phyloP scores from a whole-genome alignment of 331 rosid genomes.

The Prunus yedoensis region DNA sequence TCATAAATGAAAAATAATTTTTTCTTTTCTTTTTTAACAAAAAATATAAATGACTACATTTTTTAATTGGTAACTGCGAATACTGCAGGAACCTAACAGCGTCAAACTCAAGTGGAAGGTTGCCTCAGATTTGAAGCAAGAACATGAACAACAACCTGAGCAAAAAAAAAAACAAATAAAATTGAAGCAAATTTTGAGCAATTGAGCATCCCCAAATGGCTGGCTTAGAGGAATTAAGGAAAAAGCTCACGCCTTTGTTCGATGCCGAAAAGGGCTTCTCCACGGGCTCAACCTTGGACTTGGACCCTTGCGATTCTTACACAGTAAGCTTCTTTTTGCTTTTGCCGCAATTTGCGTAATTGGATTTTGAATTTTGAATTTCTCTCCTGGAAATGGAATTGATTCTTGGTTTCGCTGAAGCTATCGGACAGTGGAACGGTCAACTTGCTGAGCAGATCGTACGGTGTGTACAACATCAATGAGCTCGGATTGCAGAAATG shows the following conservation, averaged over 20 bases:
- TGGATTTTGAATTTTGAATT: background rate
- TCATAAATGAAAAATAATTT: no score
- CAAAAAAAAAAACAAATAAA: background rate
- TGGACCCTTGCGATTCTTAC: constrained; percentile 81
- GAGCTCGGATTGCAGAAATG: constrained; percentile 94
- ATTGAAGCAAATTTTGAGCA: background rate
- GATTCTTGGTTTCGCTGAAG: constrained; percentile 36
- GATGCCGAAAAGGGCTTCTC: constrained; percentile 83
- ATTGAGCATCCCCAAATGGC: constrained; percentile 32
- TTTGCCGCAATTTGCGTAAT: background rate
- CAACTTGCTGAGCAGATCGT: constrained; percentile 83
- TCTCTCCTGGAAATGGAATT: background rate
- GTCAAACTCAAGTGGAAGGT: background rate
- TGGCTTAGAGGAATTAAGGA: constrained; percentile 54
- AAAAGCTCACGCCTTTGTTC: constrained; percentile 57
- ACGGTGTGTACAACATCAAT: constrained; percentile 84
- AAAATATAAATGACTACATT: no score
- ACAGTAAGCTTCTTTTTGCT: constrained; percentile 41
- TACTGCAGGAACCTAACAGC: background rate
- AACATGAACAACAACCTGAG: background rate
- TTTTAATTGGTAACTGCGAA: background rate
- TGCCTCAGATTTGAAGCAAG: background rate
- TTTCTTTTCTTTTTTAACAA: no score
- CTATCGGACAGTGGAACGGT: constrained; percentile 88
- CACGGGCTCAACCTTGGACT: constrained; percentile 51